Percentiles rank a stretch among this genome's conserved stretches.
These are phyloP conservation scores for Clonostachys rhizophaga DNA, from an alignment of 2,329 filamentous ascomycete species.

Conservation along the genomic window DNA sequence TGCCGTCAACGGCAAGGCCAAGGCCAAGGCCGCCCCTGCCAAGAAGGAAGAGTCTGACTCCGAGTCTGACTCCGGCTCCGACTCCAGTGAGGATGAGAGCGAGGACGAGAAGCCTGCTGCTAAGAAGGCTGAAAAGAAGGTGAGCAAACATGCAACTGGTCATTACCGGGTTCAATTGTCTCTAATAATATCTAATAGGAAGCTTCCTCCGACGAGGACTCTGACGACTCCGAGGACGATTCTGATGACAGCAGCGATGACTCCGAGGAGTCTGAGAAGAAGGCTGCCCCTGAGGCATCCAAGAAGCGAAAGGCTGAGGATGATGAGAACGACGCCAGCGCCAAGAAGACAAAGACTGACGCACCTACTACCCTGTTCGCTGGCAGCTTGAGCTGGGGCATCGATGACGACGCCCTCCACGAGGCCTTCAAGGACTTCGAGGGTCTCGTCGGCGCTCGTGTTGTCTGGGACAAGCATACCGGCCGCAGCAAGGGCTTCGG, in stretches of 20 bases:
- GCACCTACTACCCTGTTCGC: constrained; percentile 68
- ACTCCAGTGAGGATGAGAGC: constrained; percentile 26
- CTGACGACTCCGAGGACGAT: constrained; percentile 21
- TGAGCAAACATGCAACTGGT: constrained; percentile 8
- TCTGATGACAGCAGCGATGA: constrained; percentile 23
- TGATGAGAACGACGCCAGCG: constrained; percentile 40
- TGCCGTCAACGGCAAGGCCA: background rate
- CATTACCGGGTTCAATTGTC: background rate
- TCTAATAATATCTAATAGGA: constrained; percentile 19
- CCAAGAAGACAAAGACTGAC: constrained; percentile 68
- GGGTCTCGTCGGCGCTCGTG: constrained; percentile 66
- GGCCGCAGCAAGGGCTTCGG: constrained; percentile 90
- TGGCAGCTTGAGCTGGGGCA: constrained; percentile 85
- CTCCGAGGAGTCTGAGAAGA: constrained; percentile 16
- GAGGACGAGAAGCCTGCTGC: constrained; percentile 19
- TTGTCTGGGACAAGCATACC: constrained; percentile 77
- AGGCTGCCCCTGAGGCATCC: constrained; percentile 25
- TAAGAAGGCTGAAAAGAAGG: constrained; percentile 22
- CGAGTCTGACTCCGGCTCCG: constrained; percentile 22
- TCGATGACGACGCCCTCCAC: constrained; percentile 78
- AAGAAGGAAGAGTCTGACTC: constrained; percentile 13
- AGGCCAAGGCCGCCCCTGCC: constrained; percentile 8
- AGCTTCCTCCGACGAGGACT: constrained; percentile 23
- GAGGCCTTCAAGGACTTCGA: constrained; percentile 79
- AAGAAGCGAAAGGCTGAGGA: constrained; percentile 43